Conservation (phyloP, 1,139 yeast species). For the Kurtzmaniella quercitrusa region DNA sequence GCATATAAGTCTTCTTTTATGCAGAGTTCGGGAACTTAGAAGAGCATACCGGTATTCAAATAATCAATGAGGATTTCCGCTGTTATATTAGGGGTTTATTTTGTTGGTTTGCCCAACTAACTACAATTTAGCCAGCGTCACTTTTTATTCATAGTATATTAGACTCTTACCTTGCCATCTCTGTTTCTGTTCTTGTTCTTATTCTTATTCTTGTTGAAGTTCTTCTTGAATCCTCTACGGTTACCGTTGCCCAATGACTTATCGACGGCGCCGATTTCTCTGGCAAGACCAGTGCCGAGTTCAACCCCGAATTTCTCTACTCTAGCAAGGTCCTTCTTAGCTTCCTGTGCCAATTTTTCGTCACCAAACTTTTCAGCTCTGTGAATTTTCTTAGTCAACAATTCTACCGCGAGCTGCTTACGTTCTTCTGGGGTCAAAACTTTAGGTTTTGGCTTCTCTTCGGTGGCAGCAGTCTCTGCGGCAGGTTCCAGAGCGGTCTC, state of each 20-base stretch:
- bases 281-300: conserved; percentile 61
- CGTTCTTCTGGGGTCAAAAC: conserved; percentile 63
- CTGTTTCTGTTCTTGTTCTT: conserved; percentile 13
- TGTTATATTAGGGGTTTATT: no score
- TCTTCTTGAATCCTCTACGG: conserved; percentile 10
- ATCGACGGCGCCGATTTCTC: conserved; percentile 57
- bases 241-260: conserved; percentile 21
- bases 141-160: no score
- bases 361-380: conserved; percentile 80
- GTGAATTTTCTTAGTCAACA: conserved; percentile 61
- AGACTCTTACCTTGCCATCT: background rate
- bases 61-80: no score
- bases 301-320: conserved; percentile 84
- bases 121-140: no score
- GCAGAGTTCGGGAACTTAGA: no score
- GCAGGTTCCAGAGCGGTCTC: conserved; percentile 9
- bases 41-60: no score
- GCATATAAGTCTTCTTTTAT: no score
- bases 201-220: conserved; percentile 10
- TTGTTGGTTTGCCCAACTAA: no score
- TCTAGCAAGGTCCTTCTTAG: conserved; percentile 59
- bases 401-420: conserved; percentile 63
- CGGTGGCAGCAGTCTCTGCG: conserved; percentile 12
- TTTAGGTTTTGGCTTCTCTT: conserved; percentile 29
- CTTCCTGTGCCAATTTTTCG: conserved; percentile 49